Evolutionary conservation across 2,329 filamentous ascomycete species (phyloP).

Genomic region (Thielaviopsis musarum): DNA sequence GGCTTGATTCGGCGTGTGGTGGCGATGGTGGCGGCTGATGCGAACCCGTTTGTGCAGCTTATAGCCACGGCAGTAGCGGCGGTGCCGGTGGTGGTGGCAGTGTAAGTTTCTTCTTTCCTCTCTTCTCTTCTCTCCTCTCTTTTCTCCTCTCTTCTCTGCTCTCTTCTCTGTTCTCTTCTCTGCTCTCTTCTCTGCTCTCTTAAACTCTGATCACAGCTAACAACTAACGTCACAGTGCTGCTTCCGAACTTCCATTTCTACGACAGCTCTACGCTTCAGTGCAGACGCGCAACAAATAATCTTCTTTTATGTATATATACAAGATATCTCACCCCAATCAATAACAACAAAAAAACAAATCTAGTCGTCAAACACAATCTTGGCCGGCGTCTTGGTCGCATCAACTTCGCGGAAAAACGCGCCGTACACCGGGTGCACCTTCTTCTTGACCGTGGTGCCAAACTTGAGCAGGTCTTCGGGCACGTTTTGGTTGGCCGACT

Average conservation of each 20-base stretch:
- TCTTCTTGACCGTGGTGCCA: conserved; percentile 97
- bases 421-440: conserved; percentile 87
- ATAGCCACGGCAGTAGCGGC: conserved; percentile 33
- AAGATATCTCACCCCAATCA: neutral
- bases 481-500: conserved; percentile 78
- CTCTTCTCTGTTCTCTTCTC: conserved; percentile 5
- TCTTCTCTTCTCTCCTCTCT: no score
- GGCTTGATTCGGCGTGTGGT: conserved; percentile 21
- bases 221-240: neutral
- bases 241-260: conserved; percentile 4
- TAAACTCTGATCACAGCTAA: neutral
- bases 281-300: neutral
- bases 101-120: conserved; percentile 34
- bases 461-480: conserved; percentile 88
- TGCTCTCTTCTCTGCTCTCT: neutral
- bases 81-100: conserved; percentile 32
- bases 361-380: conserved; percentile 60
- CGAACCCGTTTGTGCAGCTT: conserved; percentile 17
- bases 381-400: conserved; percentile 67
- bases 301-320: conserved; percentile 6
- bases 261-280: neutral
- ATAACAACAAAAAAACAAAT: neutral
- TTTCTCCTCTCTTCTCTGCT: conserved; percentile 2
- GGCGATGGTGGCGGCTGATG: neutral
- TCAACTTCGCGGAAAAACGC: conserved; percentile 89